Base-by-base conservation (phyloP, 1,139 yeast genomes). In the Yamadazyma epiphylla region DNA sequence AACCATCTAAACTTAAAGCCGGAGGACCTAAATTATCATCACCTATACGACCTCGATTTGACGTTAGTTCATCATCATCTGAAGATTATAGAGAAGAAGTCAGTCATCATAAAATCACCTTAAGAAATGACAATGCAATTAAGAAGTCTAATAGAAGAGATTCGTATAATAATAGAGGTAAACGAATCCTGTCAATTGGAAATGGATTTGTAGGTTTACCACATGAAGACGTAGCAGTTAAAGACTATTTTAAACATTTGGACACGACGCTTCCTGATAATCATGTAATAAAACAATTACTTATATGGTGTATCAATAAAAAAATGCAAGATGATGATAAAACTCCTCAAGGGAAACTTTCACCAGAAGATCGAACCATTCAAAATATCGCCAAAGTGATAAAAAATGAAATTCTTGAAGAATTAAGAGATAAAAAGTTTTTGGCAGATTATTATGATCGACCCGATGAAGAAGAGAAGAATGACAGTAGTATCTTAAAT, bases 171-270 rank as follows among this genome's bases (percentile, higher is more conserved):
- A 70, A 70, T 30, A 60, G 94, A 25, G 94, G 94, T 2, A 81
- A 80, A 45, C 60, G 94, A 22, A 74, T 80, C 3, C 82, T 85
- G 48, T 80, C 89, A 0, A 72, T 83, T 10, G 88, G 91, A 0
- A 81, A 80, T 46, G 91, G 91, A 3, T 77, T 76, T 41, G 65
- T 59, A 2, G 87, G 84, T 0, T 71, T 71, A 21, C 89, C 89
- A 0, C 91, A 83, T 49, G 68, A 70, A 2, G 80, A 74, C 28
- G 76, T 84, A 2, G 69, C 77, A 0, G 62, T 70, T 0, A 46
- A 58, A 13, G 82, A 78, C 32, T 77, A 77, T 45, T 76, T 74
- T 49, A 81, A 80, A 48, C 77, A 78, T 42, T 53, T 84, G 21
- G 84, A 82, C 39, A 55, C 65, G 2, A 70, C 73, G 13, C 43